Percentiles rank a stretch among this genome's conserved stretches.
phyloP scores from a whole-genome alignment of 1,284 basidiomycete species.

The Marasmius oreades region DNA sequence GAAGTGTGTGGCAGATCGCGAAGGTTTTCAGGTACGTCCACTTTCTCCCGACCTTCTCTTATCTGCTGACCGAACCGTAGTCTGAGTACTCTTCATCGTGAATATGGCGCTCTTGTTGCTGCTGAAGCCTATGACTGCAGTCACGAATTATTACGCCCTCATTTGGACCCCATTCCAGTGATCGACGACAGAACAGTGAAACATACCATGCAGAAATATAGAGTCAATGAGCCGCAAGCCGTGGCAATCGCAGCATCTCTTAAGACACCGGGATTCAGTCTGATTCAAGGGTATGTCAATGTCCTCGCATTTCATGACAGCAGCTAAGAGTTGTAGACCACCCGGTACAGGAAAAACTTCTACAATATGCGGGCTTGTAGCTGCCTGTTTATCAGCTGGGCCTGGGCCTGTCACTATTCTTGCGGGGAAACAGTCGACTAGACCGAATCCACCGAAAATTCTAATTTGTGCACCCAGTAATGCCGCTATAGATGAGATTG shows the following conservation, averaged over 20 bases:
- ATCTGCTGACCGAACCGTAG: no score
- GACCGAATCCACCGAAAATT: constrained; percentile 66
- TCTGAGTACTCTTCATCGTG: constrained; percentile 87
- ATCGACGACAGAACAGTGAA: constrained; percentile 56
- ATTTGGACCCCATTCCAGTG: constrained; percentile 45
- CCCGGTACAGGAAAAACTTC: constrained; percentile 99
- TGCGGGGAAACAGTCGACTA: constrained; percentile 41
- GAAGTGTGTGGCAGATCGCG: constrained; percentile 70
- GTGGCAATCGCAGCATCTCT: constrained; percentile 83
- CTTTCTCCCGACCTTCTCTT: constrained; percentile 1
- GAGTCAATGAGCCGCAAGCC: constrained; percentile 94
- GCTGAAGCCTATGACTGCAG: constrained; percentile 83
- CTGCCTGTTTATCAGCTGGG: constrained; percentile 72
- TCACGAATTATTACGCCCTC: constrained; percentile 67
- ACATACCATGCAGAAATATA: constrained; percentile 67
- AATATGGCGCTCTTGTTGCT: constrained; percentile 85
- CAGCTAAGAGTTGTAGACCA: constrained; percentile 54
- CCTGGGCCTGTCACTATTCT: constrained; percentile 46
- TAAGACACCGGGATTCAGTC: constrained; percentile 73
- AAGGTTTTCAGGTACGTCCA: constrained; percentile 75
- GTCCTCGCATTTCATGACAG: constrained; percentile 1
- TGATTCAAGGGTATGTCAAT: constrained; percentile 85
- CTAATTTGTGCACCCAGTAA: constrained; percentile 97
- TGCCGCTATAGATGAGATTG: constrained; percentile 97
- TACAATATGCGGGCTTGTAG: constrained; percentile 94